phyloP scores from a whole-genome alignment of 306 rosid genomes.

The Acacia confusa region DNA sequence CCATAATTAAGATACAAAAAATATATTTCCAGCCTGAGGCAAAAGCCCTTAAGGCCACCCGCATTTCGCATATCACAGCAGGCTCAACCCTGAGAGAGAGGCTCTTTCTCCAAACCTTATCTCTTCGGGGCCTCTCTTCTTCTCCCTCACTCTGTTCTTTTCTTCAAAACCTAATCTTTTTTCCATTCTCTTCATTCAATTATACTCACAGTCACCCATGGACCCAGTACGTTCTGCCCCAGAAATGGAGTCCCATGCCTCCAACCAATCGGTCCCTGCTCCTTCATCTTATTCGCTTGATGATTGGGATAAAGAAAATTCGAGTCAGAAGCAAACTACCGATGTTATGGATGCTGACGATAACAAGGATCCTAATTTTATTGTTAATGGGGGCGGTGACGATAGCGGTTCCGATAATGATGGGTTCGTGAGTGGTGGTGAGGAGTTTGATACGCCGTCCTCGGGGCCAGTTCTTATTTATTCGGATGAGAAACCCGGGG shows the following conservation, averaged over 20 bases:
- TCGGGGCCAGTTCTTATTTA: conserved; percentile 47
- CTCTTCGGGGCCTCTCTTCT: conserved; percentile 15
- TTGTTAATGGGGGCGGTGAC: conserved; percentile 19
- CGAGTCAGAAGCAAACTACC: conserved; percentile 1
- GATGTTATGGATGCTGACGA: background rate
- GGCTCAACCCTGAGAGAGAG: background rate
- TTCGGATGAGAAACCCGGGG: conserved; percentile 14
- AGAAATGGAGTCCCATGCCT: background rate
- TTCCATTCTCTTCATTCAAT: background rate
- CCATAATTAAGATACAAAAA: background rate
- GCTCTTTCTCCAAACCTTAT: conserved; percentile 38
- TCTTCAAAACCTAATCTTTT: background rate
- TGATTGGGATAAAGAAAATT: conserved; percentile 21
- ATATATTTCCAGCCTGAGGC: background rate
- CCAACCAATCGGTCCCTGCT: conserved; percentile 35
- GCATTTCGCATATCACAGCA: background rate
- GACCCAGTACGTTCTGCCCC: conserved; percentile 33
- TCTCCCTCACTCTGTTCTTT: background rate
- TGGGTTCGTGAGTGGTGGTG: conserved; percentile 70
- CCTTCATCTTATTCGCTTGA: conserved; percentile 34
- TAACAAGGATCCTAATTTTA: conserved; percentile 1
- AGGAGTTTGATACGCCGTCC: conserved; percentile 45
- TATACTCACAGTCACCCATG: conserved; percentile 28
- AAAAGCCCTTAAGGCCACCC: background rate
- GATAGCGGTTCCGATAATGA: conserved; percentile 51